Evolutionary conservation across 768 basidiomycete species (phyloP).

Genomic region (Pisolithus microcarpus): DNA sequence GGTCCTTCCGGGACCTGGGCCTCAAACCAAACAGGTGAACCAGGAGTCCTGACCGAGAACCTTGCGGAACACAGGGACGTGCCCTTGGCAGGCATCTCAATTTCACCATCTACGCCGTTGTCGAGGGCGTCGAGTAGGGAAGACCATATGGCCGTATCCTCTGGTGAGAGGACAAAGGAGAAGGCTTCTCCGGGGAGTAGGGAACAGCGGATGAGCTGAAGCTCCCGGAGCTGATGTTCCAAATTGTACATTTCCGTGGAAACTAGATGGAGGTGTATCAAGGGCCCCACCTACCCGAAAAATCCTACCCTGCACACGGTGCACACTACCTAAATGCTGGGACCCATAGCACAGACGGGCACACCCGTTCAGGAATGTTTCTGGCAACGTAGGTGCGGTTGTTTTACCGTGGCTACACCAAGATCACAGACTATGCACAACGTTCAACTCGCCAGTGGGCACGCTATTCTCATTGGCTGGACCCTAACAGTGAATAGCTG

Average conservation of each 20-base stretch:
- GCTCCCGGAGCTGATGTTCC: conserved; percentile 37
- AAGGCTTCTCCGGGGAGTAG: conserved; percentile 56
- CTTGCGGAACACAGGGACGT: conserved; percentile 19
- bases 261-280: neutral
- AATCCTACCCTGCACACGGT: no score
- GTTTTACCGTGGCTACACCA: no score
- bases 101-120: neutral
- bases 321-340: neutral
- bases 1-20: conserved; percentile 15
- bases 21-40: conserved; percentile 33
- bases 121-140: conserved; percentile 17
- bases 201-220: conserved; percentile 54
- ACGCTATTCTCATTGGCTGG: no score
- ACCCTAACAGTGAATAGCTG: no score
- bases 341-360: neutral
- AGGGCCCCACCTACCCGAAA: neutral
- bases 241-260: neutral
- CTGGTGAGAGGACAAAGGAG: conserved; percentile 29
- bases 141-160: conserved; percentile 30
- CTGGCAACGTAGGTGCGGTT: no score
- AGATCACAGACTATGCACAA: no score
- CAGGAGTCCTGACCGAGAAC: conserved; percentile 30
- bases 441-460: no score
- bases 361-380: no score
- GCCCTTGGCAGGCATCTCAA: conserved; percentile 3